Evolutionary conservation across 768 basidiomycete genomes (phyloP), one percentile per base, ranked within the genome.

Genomic region (Jaapia argillacea): DNA sequence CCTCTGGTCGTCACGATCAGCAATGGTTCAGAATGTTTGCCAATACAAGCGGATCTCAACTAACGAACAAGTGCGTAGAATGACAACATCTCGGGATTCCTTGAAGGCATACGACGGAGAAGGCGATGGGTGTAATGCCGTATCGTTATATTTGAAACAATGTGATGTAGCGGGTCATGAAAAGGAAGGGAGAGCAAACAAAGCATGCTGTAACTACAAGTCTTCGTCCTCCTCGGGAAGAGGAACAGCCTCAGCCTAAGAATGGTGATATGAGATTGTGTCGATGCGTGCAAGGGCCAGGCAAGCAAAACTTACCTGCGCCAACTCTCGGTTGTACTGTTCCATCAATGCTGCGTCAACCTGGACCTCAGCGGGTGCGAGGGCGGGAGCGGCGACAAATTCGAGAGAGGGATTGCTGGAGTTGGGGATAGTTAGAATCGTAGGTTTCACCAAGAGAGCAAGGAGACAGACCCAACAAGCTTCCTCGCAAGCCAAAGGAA

Each of bases 401-500:
- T 98, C 94, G 49, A 99, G 81, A 41, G 66, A 44, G 42, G 81
- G 68, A 68, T 94, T 96, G 41, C 92, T 94, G 54, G 2, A 44
- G 13, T 22, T 40, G 20, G 2, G 23, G 24, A 24, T 12, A 41
- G 6, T 37, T 33, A 45, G 4, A 44, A 4, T 10, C 22, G 18
- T 7, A 13, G 12, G 40, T 16, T 14, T 24, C 21, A 22, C 24
- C 14, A 25, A 14, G 20, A 10, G 27, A 14, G n/a, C n/a, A n/a
- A n/a, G 5, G 12, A 28, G 4, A 72, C 87, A 49, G 56, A 91
- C 90, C 92, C 94, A 51, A 94, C 93, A 50, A 99, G 75, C 71
- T 98, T 99, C 71, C 91, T 80, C 46, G 90, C 93, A 62, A 98
- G 75, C 96, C 96, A 98, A 51, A 99, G 77, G 89, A 99, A 98